phyloP scores from a whole-genome alignment of 179 eudicot species.

The Patellifolia procumbens region DNA sequence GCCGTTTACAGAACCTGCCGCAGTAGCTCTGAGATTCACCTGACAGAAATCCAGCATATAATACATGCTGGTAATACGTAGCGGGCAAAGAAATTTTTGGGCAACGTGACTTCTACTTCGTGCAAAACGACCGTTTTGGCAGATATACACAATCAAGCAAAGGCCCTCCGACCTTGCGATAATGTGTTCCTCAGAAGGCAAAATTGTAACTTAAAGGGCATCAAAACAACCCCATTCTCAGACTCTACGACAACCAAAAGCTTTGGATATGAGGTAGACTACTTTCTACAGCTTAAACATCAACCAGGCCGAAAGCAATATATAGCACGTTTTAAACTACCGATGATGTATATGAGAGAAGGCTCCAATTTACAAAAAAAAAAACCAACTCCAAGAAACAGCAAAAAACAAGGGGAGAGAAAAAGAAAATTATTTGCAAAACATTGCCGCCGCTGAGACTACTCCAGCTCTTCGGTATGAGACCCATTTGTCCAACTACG shows the following conservation, averaged over 20 bases:
- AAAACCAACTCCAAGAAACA: slow-evolving; percentile 5
- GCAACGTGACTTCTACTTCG: too few species aligned
- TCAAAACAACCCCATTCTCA: background rate
- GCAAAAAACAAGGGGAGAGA: background rate
- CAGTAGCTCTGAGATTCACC: too few species aligned
- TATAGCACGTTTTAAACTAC: slow-evolving; percentile 5
- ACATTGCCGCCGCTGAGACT: slow-evolving; percentile 5
- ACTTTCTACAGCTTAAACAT: slow-evolving; percentile 13
- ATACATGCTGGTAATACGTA: too few species aligned
- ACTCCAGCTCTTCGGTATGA: slow-evolving; percentile 17
- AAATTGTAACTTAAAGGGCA: background rate
- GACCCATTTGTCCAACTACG: slow-evolving; percentile 13
- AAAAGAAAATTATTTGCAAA: slow-evolving; percentile 15
- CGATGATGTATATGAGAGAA: background rate
- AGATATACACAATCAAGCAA: too few species aligned
- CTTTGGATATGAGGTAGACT: slow-evolving; percentile 2
- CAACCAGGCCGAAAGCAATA: background rate
- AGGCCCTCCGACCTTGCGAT: too few species aligned
- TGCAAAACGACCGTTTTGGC: too few species aligned
- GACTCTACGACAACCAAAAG: background rate
- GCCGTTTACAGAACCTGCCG: too few species aligned
- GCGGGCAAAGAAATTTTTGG: too few species aligned
- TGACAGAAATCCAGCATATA: too few species aligned
- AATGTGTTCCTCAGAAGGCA: background rate
- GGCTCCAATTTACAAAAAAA: slow-evolving; percentile 29